Percentiles rank a stretch among this genome's conserved stretches.
Evolutionary conservation across 139 green algal genomes (phyloP).

Genomic region (Spirogloea muscicola): DNA sequence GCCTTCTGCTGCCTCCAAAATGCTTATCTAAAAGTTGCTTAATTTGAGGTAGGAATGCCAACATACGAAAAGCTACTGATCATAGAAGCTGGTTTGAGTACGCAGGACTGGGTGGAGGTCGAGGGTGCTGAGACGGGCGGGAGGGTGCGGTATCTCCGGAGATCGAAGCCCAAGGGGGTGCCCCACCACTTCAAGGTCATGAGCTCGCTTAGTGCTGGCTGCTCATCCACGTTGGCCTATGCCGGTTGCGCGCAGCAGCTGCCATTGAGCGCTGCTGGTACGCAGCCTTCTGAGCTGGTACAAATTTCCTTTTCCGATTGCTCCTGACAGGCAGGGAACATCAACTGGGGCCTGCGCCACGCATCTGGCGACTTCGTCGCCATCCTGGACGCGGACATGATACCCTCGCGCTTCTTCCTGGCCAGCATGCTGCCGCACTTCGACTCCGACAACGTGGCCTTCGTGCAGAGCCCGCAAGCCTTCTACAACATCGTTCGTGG

Average conservation of each 20-base stretch:
- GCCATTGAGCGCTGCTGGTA: no score
- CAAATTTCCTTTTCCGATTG: no score
- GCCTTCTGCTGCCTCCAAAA: no score
- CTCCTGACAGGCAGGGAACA: constrained; percentile 44
- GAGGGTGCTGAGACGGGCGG: not conserved
- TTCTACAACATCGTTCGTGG: constrained; percentile 45
- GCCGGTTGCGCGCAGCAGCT: no score
- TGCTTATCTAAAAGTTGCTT: no score
- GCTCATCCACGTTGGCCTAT: no score
- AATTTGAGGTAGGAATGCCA: no score
- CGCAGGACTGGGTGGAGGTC: constrained; percentile 26
- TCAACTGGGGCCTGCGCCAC: constrained; percentile 28
- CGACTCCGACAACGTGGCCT: constrained; percentile 11
- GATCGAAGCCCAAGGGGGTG: constrained; percentile 35
- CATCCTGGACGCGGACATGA: constrained; percentile 42
- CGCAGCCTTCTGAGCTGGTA: no score
- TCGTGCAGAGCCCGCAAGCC: constrained; percentile 39
- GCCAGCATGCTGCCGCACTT: constrained; percentile 33
- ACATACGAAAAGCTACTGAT: no score
- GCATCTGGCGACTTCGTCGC: constrained; percentile 33
- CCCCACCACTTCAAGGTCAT: constrained; percentile 48
- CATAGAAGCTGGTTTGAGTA: no score
- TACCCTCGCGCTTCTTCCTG: constrained; percentile 28
- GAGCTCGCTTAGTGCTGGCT: no score
- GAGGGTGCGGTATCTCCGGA: constrained; percentile 26